Evolutionary conservation across 2,329 filamentous ascomycete genomes (phyloP).

Genomic region (Talaromyces sp.): DNA sequence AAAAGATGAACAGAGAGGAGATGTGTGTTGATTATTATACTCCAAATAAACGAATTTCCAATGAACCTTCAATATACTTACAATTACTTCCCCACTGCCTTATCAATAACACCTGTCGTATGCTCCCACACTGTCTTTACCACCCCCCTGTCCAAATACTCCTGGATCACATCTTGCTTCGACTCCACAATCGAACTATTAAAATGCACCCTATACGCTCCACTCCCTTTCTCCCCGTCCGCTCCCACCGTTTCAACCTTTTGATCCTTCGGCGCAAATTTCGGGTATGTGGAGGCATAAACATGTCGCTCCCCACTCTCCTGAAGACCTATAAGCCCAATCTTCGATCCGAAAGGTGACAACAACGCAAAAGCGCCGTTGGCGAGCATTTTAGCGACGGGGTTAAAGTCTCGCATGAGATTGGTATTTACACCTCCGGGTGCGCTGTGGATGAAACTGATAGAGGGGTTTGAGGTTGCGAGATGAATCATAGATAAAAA

Average conservation of each 20-base stretch:
- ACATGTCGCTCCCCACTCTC: conserved; percentile 25
- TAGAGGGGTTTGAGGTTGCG: conserved; percentile 44
- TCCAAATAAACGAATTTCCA: not conserved
- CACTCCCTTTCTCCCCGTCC: conserved; percentile 21
- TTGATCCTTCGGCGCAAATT: conserved; percentile 17
- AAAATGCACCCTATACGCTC: conserved; percentile 21
- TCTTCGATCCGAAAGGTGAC: conserved; percentile 15
- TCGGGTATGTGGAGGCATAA: conserved; percentile 20
- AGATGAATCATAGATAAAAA: conserved; percentile 50
- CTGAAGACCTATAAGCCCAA: conserved; percentile 18
- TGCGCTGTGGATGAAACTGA: conserved; percentile 50
- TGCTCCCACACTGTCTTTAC: conserved; percentile 23
- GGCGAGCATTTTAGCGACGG: not conserved
- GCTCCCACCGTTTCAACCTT: conserved; percentile 18
- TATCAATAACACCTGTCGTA: conserved; percentile 22
- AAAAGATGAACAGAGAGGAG: not conserved
- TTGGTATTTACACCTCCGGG: conserved; percentile 49
- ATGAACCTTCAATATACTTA: not conserved
- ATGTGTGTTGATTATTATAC: not conserved
- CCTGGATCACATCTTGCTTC: conserved; percentile 18
- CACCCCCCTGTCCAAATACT: conserved; percentile 18
- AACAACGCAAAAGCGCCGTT: conserved; percentile 7
- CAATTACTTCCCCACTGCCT: not conserved
- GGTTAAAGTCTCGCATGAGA: conserved; percentile 50
- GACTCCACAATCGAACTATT: conserved; percentile 18